phyloP scores from a whole-genome alignment of 1,284 basidiomycete species.

The Puccinia coronata region DNA sequence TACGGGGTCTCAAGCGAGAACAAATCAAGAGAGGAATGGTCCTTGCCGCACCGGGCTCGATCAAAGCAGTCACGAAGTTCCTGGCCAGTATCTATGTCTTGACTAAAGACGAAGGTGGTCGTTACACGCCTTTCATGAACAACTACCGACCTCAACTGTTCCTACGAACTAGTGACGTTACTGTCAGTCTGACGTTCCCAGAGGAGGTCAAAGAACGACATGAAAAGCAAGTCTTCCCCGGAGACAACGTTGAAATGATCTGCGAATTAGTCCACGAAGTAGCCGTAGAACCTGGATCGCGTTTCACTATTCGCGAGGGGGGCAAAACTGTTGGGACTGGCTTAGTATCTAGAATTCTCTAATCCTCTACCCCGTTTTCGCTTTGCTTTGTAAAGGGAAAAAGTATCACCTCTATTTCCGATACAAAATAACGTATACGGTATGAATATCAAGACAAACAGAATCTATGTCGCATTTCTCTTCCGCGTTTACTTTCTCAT shows the following conservation, averaged over 20 bases:
- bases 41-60: constrained; percentile 82
- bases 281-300: constrained; percentile 85
- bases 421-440: not conserved
- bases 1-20: constrained; percentile 96
- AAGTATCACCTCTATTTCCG: not conserved
- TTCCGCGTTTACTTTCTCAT: not conserved
- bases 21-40: constrained; percentile 93
- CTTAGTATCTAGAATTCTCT: constrained; percentile 42
- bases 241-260: constrained; percentile 94
- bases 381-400: not conserved
- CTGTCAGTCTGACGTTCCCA: constrained; percentile 81
- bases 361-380: not conserved
- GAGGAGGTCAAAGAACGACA: constrained; percentile 67
- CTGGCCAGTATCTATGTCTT: constrained; percentile 86
- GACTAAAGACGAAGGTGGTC: constrained; percentile 97
- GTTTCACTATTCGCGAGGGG: constrained; percentile 97
- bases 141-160: constrained; percentile 97
- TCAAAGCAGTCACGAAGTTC: constrained; percentile 94
- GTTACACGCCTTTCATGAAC: constrained; percentile 94
- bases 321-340: constrained; percentile 70
- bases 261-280: constrained; percentile 84
- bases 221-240: constrained; percentile 84
- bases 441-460: not conserved
- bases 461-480: not conserved
- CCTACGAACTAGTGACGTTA: constrained; percentile 93